Percentiles rank a stretch among this genome's conserved stretches.
phyloP scores from a whole-genome alignment of 768 basidiomycete species.

The Podaxis sp. region DNA sequence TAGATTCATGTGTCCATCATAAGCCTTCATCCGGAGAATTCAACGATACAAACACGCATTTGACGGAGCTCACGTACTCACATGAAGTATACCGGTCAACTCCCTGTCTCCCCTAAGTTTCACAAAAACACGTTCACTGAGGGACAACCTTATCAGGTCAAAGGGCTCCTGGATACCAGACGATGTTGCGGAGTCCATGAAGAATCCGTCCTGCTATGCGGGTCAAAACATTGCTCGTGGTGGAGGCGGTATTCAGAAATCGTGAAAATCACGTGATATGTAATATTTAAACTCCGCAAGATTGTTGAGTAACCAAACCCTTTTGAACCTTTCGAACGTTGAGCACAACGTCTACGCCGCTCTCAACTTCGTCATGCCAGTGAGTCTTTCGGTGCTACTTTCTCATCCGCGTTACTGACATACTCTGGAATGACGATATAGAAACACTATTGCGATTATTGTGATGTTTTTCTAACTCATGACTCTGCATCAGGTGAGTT shows the following conservation, averaged over 20 bases:
- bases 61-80: conserved; percentile 32
- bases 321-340: background rate
- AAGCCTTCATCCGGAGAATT: conserved; percentile 58
- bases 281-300: conserved; percentile 23
- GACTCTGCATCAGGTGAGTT: conserved; percentile 84
- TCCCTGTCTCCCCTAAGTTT: conserved; percentile 95
- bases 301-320: background rate
- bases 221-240: background rate
- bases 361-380: conserved; percentile 52
- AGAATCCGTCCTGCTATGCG: background rate
- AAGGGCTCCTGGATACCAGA: conserved; percentile 92
- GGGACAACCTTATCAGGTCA: conserved; percentile 92
- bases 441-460: conserved; percentile 95
- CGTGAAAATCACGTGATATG: conserved; percentile 16
- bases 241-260: background rate
- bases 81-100: conserved; percentile 88
- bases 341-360: conserved; percentile 6
- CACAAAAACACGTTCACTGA: conserved; percentile 97
- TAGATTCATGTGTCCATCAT: conserved; percentile 99
- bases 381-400: conserved; percentile 28
- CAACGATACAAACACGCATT: conserved; percentile 11
- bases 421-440: conserved; percentile 23
- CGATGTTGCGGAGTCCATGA: conserved; percentile 62
- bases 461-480: conserved; percentile 91
- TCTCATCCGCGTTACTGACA: background rate